Evolutionary conservation across 768 basidiomycete species (phyloP).

Genomic region (Kwoniella pini): DNA sequence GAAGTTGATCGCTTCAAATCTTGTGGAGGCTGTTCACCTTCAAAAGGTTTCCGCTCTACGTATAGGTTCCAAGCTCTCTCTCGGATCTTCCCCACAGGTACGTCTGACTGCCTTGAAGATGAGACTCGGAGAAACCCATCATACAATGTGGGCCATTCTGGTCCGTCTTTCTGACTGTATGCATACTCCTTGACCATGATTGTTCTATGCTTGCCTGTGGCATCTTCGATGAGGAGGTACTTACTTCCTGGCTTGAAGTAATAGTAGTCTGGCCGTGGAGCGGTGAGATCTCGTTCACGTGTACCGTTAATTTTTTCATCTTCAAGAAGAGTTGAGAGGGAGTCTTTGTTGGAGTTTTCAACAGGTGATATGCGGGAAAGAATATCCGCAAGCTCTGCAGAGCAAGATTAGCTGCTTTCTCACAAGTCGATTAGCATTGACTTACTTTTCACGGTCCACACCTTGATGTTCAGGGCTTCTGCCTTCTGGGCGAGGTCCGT

Average conservation of each 20-base stretch:
- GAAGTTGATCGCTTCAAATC: conserved; percentile 51
- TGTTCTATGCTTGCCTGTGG: conserved; percentile 77
- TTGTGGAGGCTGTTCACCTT: conserved; percentile 36
- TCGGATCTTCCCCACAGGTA: conserved; percentile 37
- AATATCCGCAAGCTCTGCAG: conserved; percentile 55
- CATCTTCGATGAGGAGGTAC: conserved; percentile 90
- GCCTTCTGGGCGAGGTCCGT: conserved; percentile 44
- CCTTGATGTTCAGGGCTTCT: conserved; percentile 64
- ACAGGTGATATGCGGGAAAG: conserved; percentile 34
- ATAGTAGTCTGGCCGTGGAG: conserved; percentile 79
- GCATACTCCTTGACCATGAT: conserved; percentile 79
- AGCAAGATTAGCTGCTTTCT: background rate
- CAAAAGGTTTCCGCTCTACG: conserved; percentile 39
- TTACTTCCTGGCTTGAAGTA: conserved; percentile 77
- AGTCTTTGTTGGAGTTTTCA: conserved; percentile 35
- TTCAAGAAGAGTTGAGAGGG: conserved; percentile 60
- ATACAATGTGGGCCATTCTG: conserved; percentile 80
- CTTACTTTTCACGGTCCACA: conserved; percentile 70
- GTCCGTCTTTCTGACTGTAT: conserved; percentile 54
- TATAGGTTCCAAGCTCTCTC: conserved; percentile 48
- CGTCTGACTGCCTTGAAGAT: conserved; percentile 25
- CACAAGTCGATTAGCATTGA: background rate
- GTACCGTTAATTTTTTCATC: conserved; percentile 84
- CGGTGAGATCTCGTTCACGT: conserved; percentile 86
- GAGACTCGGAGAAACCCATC: conserved; percentile 44